phyloP scores from a whole-genome alignment of 805 yeast genomes.

The Huiozyma naganishii region DNA sequence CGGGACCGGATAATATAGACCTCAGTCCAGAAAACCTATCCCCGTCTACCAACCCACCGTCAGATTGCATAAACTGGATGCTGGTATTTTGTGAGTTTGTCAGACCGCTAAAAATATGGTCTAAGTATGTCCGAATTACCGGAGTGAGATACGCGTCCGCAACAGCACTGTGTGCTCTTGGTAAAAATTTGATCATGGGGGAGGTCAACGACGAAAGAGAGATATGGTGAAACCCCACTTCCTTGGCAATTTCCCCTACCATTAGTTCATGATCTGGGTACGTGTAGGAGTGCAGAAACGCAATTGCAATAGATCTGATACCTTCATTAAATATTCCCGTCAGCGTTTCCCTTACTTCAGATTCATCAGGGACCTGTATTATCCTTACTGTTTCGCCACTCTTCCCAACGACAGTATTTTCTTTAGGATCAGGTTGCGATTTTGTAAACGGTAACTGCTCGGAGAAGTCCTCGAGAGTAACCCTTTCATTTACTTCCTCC shows the following conservation, averaged over 20 bases:
- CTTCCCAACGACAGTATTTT: slow-evolving; percentile 39
- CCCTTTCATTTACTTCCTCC: slow-evolving; percentile 81
- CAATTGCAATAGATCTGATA: slow-evolving; percentile 58
- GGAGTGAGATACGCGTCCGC: slow-evolving; percentile 84
- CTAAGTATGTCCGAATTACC: slow-evolving; percentile 53
- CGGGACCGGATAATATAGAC: slow-evolving; percentile 92
- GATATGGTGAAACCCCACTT: slow-evolving; percentile 57
- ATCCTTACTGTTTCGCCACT: slow-evolving; percentile 62
- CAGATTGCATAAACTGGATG: slow-evolving; percentile 89
- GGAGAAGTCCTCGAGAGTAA: slow-evolving; percentile 68
- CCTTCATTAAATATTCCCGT: slow-evolving; percentile 42
- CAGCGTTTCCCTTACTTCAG: slow-evolving; percentile 34
- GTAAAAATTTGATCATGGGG: slow-evolving; percentile 70
- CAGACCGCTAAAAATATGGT: slow-evolving; percentile 53
- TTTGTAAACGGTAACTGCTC: slow-evolving; percentile 48
- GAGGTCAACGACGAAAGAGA: slow-evolving; percentile 59
- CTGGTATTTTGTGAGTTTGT: slow-evolving; percentile 35
- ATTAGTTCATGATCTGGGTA: slow-evolving; percentile 57
- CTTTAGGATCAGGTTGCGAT: slow-evolving; percentile 15
- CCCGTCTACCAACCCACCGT: slow-evolving; percentile 88
- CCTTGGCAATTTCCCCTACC: slow-evolving; percentile 48
- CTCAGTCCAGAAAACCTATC: slow-evolving; percentile 72
- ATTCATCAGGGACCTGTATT: slow-evolving; percentile 38
- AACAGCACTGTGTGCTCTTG: slow-evolving; percentile 66
- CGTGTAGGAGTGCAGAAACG: slow-evolving; percentile 63